Conservation (phyloP, 1,139 yeast species). For the Pichia sp. region DNA sequence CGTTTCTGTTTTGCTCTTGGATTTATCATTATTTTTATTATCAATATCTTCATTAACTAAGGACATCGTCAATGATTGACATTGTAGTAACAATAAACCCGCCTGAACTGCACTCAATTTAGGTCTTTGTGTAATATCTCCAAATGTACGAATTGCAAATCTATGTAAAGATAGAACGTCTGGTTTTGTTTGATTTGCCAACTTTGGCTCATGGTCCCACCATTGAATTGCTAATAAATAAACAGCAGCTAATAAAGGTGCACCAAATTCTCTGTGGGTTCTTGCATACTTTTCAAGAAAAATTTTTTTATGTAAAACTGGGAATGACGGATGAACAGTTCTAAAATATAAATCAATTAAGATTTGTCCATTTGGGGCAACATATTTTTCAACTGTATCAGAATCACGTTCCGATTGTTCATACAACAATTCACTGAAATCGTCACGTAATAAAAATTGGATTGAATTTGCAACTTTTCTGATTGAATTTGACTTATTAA, state of each 20-base stretch:
- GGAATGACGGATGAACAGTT: constrained; percentile 73
- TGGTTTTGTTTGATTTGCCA: constrained; percentile 61
- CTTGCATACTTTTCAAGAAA: constrained; percentile 70
- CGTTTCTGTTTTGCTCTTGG: background rate
- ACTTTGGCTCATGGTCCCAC: constrained; percentile 77
- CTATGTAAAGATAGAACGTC: constrained; percentile 56
- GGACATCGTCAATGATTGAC: constrained; percentile 40
- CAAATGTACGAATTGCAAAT: constrained; percentile 47
- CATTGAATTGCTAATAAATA: constrained; percentile 71
- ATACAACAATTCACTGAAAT: constrained; percentile 59
- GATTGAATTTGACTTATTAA: constrained; percentile 50
- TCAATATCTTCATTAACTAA: background rate
- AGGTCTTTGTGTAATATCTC: constrained; percentile 63
- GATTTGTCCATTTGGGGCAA: constrained; percentile 72
- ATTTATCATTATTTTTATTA: background rate
- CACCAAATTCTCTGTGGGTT: constrained; percentile 71
- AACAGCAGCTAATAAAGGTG: constrained; percentile 70
- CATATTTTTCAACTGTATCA: constrained; percentile 63
- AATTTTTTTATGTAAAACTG: constrained; percentile 69
- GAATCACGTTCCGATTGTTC: constrained; percentile 60
- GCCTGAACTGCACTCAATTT: constrained; percentile 78
- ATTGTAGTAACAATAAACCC: constrained; percentile 61
- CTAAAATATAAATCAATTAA: constrained; percentile 66
- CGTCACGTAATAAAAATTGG: constrained; percentile 65
- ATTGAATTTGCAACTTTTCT: constrained; percentile 62